Evolutionary conservation across 106 monocot species (phyloP).

Genomic region (Apostasia shenzhenica): DNA sequence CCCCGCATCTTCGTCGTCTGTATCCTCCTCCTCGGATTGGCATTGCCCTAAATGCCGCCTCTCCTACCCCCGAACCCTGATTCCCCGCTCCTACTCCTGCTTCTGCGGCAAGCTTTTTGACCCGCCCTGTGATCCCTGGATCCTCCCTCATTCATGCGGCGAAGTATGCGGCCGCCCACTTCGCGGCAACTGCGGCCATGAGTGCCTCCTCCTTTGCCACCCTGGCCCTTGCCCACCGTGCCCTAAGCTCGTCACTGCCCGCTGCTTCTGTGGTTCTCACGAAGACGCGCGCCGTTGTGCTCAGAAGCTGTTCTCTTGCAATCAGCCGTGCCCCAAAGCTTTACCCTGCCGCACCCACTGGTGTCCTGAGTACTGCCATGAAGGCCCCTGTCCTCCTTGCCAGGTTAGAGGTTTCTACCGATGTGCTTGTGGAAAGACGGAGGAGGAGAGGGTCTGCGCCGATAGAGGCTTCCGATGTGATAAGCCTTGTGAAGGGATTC

Average conservation of each 20-base stretch:
- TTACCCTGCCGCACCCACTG: slow-evolving; percentile 47
- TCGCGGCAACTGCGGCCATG: slow-evolving; percentile 49
- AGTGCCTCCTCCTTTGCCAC: slow-evolving; percentile 89
- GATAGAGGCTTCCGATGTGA: slow-evolving; percentile 64
- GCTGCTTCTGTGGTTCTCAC: slow-evolving; percentile 72
- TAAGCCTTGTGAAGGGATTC: slow-evolving; percentile 37
- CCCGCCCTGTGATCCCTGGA: slow-evolving; percentile 74
- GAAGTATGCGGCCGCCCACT: slow-evolving; percentile 61
- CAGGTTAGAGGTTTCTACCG: slow-evolving; percentile 29
- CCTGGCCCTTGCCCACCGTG: slow-evolving; percentile 97
- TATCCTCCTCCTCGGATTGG: slow-evolving; percentile 38
- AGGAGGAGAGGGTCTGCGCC: slow-evolving; percentile 47
- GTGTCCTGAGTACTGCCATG: slow-evolving; percentile 66
- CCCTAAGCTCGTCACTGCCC: slow-evolving; percentile 46
- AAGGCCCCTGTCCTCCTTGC: slow-evolving; percentile 67
- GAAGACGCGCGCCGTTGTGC: slow-evolving; percentile 63
- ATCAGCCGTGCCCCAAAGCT: slow-evolving; percentile 23
- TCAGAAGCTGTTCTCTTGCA: slow-evolving; percentile 62
- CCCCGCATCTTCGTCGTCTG: slow-evolving; percentile 15
- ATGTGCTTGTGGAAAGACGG: slow-evolving; percentile 56
- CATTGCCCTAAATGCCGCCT: slow-evolving; percentile 90
- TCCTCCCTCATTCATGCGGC: slow-evolving; percentile 90
- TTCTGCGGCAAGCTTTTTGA: slow-evolving; percentile 75
- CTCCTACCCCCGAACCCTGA: slow-evolving; percentile 29
- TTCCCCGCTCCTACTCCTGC: slow-evolving; percentile 64